phyloP scores from a whole-genome alignment of 2,329 filamentous ascomycete genomes.

The Elsinoe batatas region DNA sequence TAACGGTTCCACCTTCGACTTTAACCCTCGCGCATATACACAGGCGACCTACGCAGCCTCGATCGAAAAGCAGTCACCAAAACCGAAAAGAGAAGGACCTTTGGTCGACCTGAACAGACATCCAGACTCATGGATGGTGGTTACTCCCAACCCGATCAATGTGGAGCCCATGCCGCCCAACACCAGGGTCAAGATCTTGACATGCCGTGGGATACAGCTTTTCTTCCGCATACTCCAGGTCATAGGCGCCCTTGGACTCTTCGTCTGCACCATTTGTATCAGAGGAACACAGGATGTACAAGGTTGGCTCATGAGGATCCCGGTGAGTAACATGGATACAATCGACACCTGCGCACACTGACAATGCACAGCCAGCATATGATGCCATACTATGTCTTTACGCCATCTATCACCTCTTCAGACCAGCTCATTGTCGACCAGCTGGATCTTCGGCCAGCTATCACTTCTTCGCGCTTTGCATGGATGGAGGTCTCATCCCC shows the following conservation, averaged over 20 bases:
- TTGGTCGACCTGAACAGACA: conserved; percentile 75
- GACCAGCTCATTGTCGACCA: conserved; percentile 59
- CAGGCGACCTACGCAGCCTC: conserved; percentile 61
- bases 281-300: conserved; percentile 54
- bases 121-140: conserved; percentile 63
- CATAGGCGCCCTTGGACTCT: conserved; percentile 57
- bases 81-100: conserved; percentile 61
- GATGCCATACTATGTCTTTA: conserved; percentile 64
- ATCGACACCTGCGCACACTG: background rate
- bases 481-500: conserved; percentile 57
- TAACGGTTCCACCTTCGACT: conserved; percentile 46
- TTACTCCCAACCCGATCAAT: conserved; percentile 51
- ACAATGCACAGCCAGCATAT: conserved; percentile 55
- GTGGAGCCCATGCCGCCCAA: conserved; percentile 58
- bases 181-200: conserved; percentile 62
- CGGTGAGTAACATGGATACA: conserved; percentile 44
- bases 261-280: conserved; percentile 70
- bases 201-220: conserved; percentile 59
- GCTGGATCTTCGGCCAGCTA: conserved; percentile 79
- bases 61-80: conserved; percentile 42
- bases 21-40: conserved; percentile 80
- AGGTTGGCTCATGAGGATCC: conserved; percentile 67
- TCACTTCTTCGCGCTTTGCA: conserved; percentile 68
- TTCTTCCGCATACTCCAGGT: conserved; percentile 57
- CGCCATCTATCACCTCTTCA: conserved; percentile 67